These are phyloP conservation scores for Prunus davidiana DNA, from an alignment of 306 rosid genomes.

Conservation along the genomic window DNA sequence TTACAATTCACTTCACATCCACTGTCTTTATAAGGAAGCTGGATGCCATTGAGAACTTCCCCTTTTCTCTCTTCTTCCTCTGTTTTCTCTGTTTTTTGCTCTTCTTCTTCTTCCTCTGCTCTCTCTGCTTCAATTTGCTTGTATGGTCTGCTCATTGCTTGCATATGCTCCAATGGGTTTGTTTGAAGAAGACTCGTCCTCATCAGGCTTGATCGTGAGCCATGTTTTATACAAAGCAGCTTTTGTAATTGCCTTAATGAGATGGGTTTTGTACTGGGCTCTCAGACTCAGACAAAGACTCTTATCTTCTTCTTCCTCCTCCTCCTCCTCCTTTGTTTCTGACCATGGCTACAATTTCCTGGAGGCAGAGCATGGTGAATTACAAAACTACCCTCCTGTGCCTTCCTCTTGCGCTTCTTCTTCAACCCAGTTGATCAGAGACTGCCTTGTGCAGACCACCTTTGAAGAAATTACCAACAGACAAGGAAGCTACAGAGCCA, in stretches of 20 bases:
- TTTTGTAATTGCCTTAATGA: slow-evolving; percentile 50
- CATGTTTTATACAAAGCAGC: slow-evolving; percentile 64
- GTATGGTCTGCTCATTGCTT: background rate
- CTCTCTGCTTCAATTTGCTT: background rate
- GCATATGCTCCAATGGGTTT: slow-evolving; percentile 38
- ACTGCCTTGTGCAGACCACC: slow-evolving; percentile 41
- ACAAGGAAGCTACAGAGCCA: background rate
- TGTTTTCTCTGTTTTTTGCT: background rate
- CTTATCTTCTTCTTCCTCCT: background rate
- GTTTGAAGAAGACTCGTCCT: slow-evolving; percentile 32
- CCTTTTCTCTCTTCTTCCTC: slow-evolving; percentile 33
- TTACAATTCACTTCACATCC: background rate
- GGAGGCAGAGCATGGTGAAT: background rate
- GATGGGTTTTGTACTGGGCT: slow-evolving; percentile 58
- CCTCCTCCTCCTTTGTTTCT: background rate
- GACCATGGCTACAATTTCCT: background rate
- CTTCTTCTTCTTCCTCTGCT: background rate
- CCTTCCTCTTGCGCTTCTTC: slow-evolving; percentile 21
- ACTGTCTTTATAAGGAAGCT: slow-evolving; percentile 50
- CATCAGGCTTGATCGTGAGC: slow-evolving; percentile 40
- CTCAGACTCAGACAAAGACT: slow-evolving; percentile 25
- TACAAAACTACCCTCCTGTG: background rate
- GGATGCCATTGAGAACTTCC: slow-evolving; percentile 35
- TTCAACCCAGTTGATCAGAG: slow-evolving; percentile 37
- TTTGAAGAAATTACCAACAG: slow-evolving; percentile 49